Base-by-base conservation (phyloP, 192 early-diverging fungal genomes). In the Entomortierella lignicola region DNA sequence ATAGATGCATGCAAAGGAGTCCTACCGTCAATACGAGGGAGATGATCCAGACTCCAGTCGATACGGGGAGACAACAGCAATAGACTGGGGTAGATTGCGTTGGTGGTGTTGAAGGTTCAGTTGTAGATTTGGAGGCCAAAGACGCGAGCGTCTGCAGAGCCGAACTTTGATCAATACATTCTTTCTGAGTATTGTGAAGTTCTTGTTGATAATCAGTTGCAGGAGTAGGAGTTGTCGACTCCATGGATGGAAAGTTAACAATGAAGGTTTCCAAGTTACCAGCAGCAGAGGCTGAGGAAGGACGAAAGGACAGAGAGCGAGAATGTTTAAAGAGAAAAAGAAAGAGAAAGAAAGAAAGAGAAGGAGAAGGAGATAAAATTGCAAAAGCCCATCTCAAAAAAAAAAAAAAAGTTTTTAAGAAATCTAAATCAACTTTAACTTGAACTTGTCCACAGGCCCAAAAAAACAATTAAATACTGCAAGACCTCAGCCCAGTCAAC, bases 61-160 rank as follows among this genome's bases (percentile, higher is more conserved):
- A 31, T 5, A 77, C 8, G 0, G 72, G 72, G 21, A 31, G 55
- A 51, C 72, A 77, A 50, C 64, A 63, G 29, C 72, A 77, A 53
- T 39, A 77, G 31, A n/a, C n/a, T 32, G 53, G 4, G 58, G 17
- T 20, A 18, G 53, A 12, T 23, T 37, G 4, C 34, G 34, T 10
- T 10, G 34, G 4, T 10, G 34, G 34, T n/a, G 34, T 37, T 37
- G 34, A 0, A 25, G 23, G 32, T 6, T 59, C 39, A 7, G 39
- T 4, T 34, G 25, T 50, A 2, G 60, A 31, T 37, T 50, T 62
- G 31, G 30, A 20, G 26, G 31, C 4, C 30, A 31, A 4, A 50
- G 47, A 12, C 52, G 2, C 52, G 2, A 20, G 12, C 26, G 25
- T 13, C 18, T 51, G 52, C 52, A 7, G 52, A 54, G 13, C 23